Base-by-base conservation (phyloP, 257 asterid genomes). In the Jacaranda mimosifolia region DNA sequence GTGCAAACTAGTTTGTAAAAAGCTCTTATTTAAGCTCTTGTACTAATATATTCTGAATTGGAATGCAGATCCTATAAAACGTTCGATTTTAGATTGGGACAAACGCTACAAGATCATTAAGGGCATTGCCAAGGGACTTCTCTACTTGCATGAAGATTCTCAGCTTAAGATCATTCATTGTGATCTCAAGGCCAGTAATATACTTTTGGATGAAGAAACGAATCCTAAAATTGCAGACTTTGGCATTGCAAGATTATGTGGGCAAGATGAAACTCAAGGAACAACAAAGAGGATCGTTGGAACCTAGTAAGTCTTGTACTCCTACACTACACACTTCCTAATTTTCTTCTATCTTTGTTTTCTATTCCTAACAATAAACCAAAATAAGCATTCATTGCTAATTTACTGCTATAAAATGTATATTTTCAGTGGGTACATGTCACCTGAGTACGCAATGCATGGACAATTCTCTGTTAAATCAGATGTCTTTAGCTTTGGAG, bases 221-320 rank as follows among this genome's bases (percentile, higher is more conserved):
- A 85, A 82, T n/a, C 85, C 91, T 0, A 90, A 88, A 82, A 88
- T 90, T 5, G 80, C 88, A 7, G 95, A 88, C 74, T 88, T 88
- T 67, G 95, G 92, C 7, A 73, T 83, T 83, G 91, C 92, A 15
- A 77, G 77, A 70, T 19, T 88, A 15, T 88, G 76, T 52, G 72
- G 5, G 3, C 70, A 36, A 1, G 87, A 85, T 17, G 84, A 88
- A 68, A 84, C 87, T 65, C 86, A 70, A 11, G 88, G 63, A 39
- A 75, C 51, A 8, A 86, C 91, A 7, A 68, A 9, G 7, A 81
- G 57, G 51, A 76, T 90, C 51, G 91, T 75, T 5, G 92, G 95
- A 48, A 88, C 92, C 60, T 78, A 42, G 95, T 86, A 83, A 83
- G 92, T 74, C 1, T 32, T 32, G 43, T 0, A 67, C 11, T 12